Evolutionary conservation across 495 filamentous ascomycete genomes (phyloP), one percentile per base, ranked within the genome.

Genomic region (Trichoderma erinaceum): DNA sequence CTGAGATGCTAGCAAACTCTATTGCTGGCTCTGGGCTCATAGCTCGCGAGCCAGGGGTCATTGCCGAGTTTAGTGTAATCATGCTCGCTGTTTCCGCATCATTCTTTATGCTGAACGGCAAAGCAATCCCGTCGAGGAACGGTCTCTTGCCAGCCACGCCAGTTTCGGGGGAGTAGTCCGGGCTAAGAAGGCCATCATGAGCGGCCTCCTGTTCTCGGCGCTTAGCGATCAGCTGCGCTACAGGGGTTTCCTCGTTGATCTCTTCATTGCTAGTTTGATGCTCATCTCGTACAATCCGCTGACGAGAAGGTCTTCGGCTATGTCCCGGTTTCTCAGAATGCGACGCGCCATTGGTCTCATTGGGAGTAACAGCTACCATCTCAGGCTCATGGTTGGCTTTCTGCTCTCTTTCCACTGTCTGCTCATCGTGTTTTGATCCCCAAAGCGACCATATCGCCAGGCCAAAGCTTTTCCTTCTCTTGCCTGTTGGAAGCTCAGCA

Each of bases 351-450:
- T 78, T 70, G 4, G 78, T 80, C 38, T 80, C 76, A 1, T 38
- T 71, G 1, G 66, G 69, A 25, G 70, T 73, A 12, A 74, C 76
- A 5, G 69, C 68, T 52, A 70, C 67, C 43, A 70, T 48, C 35
- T 72, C 74, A 0, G 74, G 71, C 15, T 67, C 66, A 50, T 73
- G 75, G 15, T 75, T 79, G 0, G 77, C 77, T 50, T 78, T 76
- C 32, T 78, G 69, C 69, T 88, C 86, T 56, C 78, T 76, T 32
- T 80, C 73, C 12, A 95, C 81, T 13, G 88, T 89, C 56, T 82
- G 84, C 78, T 93, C 84, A 74, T 97, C 93, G 70, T 97, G 93
- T 73, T 88, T 95, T 70, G 89, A 92, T 13, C 90, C 93, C 89
- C 92, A 92, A 13, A 86, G 78, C 58, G 86, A 89, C 93, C 93